These are phyloP conservation scores for Fusarium bactridioides DNA, from an alignment of 2,329 filamentous ascomycete species.

Conservation along the genomic window DNA sequence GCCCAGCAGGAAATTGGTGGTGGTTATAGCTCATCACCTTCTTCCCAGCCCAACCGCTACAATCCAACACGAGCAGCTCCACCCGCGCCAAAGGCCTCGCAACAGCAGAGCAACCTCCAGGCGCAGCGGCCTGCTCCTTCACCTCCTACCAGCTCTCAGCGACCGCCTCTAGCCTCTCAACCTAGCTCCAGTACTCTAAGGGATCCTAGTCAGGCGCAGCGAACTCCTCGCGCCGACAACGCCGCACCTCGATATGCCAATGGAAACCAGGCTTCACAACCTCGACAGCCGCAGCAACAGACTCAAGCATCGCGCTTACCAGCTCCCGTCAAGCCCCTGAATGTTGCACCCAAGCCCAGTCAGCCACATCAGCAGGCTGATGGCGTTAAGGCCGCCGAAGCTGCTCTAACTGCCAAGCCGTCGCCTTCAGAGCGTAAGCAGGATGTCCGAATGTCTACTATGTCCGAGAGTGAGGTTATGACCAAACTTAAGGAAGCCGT, in stretches of 20 bases:
- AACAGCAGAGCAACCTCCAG: constrained; percentile 63
- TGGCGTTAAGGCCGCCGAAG: constrained; percentile 87
- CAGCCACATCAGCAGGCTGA: constrained; percentile 62
- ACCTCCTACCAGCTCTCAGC: constrained; percentile 53
- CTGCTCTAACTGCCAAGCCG: constrained; percentile 85
- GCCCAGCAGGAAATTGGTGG: constrained; percentile 91
- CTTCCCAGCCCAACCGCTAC: constrained; percentile 71
- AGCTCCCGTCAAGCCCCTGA: constrained; percentile 78
- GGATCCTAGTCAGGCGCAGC: constrained; percentile 50
- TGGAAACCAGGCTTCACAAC: constrained; percentile 60
- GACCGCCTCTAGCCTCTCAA: constrained; percentile 60
- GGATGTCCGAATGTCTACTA: constrained; percentile 97
- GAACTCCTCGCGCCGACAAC: constrained; percentile 58
- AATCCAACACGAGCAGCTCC: constrained; percentile 87
- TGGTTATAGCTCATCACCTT: constrained; percentile 53
- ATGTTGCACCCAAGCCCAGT: constrained; percentile 73
- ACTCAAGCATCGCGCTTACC: constrained; percentile 60
- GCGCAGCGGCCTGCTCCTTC: constrained; percentile 88
- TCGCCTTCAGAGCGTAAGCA: constrained; percentile 77
- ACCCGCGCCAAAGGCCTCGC: constrained; percentile 71
- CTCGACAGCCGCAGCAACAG: constrained; percentile 56
- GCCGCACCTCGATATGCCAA: constrained; percentile 65
- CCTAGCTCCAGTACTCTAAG: constrained; percentile 57
- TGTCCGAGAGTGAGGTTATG: constrained; percentile 98
- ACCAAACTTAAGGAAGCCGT: constrained; percentile 92